These are phyloP conservation scores for Diaporthe eres DNA, from an alignment of 2,329 filamentous ascomycete species.

Conservation along the genomic window DNA sequence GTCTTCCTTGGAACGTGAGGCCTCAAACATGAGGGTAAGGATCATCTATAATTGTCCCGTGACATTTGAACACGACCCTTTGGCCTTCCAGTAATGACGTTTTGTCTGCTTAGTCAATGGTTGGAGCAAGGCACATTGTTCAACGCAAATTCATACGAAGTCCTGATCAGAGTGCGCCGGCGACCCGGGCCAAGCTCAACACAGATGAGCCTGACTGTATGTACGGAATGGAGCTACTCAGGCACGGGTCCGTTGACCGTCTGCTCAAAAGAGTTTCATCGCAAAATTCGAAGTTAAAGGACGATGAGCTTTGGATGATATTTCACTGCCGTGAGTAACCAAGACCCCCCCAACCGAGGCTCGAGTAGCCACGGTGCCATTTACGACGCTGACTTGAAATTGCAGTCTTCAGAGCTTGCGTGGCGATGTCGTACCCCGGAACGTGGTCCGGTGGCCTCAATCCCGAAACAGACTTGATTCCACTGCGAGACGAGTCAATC, in stretches of 20 bases:
- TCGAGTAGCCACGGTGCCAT: neutral
- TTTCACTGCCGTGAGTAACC: constrained; percentile 7
- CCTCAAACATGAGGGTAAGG: constrained; percentile 4
- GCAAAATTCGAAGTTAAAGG: neutral
- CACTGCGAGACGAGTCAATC: neutral
- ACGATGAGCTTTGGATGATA: constrained; percentile 25
- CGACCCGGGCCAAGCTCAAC: neutral
- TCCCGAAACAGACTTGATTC: neutral
- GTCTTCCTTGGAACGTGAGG: neutral
- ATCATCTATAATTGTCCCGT: neutral
- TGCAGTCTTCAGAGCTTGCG: constrained; percentile 1
- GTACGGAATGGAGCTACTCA: constrained; percentile 13
- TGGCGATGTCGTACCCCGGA: neutral
- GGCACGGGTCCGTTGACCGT: neutral
- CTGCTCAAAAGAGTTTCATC: neutral
- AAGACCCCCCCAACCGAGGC: fast-evolving
- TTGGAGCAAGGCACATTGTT: constrained; percentile 17
- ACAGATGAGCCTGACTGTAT: neutral
- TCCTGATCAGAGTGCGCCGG: neutral
- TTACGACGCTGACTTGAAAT: neutral
- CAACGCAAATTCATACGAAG: neutral
- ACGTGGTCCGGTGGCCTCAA: neutral
- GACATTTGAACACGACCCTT: neutral
- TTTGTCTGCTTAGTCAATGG: neutral
- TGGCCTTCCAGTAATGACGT: neutral